Evolutionary conservation across 148 eudicot species (phyloP), one percentile per base, ranked within the genome.

Genomic region (Chenopodium formosanum): DNA sequence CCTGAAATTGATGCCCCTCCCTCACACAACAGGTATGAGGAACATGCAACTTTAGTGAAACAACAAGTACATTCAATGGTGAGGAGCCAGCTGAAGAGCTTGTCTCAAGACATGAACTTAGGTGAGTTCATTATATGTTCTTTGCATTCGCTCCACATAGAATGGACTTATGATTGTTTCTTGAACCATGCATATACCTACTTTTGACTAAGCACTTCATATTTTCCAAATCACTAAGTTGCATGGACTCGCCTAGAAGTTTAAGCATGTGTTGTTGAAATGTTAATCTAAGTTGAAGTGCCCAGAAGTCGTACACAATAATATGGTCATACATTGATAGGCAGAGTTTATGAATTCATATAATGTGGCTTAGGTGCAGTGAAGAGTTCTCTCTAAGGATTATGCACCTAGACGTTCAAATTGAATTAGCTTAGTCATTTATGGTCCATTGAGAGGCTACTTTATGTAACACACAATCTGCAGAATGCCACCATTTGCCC

Each of bases 11-110:
- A 78, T 47, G 32, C 44, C 34, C 75, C 90, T 80, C 29, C 92
- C 67, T 68, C 75, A 29, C 74, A 77, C 74, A 78, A 81, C 73
- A 77, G 88, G 85, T 86, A 84, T 85, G 92, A 83, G 68, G 86
- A 86, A 80, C 81, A 78, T 85, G 75, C 74, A 71, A 69, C 50
- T 73, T 44, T 78, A 46, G 88, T 84, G 76, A 89, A 86, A 76
- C 86, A 84, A 77, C 84, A 80, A 81, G 83, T 92, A 82, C 84
- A 83, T 56, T 56, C 85, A 74, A 81, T 86, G 73, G 89, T 90
- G 78, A 82, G 60, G 69, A 81, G 80, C 69, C 91, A 90, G 76
- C 83, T 85, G 72, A 87, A 79, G 84, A 80, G 84, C 78, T 76
- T 89, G 75, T 88, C 87, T 60, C 75, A 78, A 74, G 82, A 88